Evolutionary conservation across 495 filamentous ascomycete species (phyloP), one percentile per base, ranked within the genome.

Genomic region (Aspergillus ostianus): DNA sequence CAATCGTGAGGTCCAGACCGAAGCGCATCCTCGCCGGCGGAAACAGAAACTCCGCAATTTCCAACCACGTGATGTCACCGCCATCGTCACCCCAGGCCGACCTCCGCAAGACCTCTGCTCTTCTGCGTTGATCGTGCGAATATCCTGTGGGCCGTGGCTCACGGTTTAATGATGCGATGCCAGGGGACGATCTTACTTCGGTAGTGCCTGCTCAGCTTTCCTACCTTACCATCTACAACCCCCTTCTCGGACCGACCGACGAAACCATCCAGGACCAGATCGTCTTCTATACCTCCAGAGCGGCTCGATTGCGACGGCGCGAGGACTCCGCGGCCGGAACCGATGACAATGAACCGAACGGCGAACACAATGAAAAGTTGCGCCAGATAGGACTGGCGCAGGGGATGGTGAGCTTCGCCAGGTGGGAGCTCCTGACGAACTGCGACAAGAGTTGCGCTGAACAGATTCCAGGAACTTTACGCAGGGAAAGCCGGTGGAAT

Each of bases 331-430:
- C 78, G 7, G 68, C 73, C 13, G 75, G 68, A 47, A 65, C 80
- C 17, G 84, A 88, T 44, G 80, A 78, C 47, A 89, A 91, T 10
- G 61, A 80, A 5, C 74, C 74, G 18, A 80, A 81, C 46, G 84
- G 90, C 64, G 81, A 89, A 54, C 82, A 80, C 59, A 96, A 98
- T 70, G 88, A 93, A 75, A 87, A 83, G 62, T 73, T 98, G 66
- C 84, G 95, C 61, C 91, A 96, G 76, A 90, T 98, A 70, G 94
- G 94, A n/a, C 83, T 98, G 63, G 95, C 94, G 54, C 94, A 99
- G 78, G 94, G 92, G 55, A 96, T 98, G 85, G 91, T 97, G 58
- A 89, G 88, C 72, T 98, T 99, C 75, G 89, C 90, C 62, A 85
- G 80, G 87, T 90, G 71, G 54, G 75, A 57, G 55, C 47, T 65